phyloP scores from a whole-genome alignment of 495 filamentous ascomycete genomes.

The Rostrohypoxylon terebratum region DNA sequence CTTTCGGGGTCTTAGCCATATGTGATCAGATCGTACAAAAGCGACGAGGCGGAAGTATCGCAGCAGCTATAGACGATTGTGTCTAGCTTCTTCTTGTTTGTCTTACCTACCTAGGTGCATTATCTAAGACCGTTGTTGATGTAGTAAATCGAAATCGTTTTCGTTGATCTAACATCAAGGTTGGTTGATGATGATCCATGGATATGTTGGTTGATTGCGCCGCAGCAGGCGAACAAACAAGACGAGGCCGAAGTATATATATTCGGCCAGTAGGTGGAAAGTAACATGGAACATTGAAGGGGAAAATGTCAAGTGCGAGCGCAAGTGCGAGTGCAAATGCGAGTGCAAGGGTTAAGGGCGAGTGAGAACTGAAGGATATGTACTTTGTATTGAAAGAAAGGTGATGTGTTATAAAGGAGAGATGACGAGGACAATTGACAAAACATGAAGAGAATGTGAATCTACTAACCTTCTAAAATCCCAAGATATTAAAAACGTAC shows the following conservation, averaged over 20 bases:
- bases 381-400: too few species aligned
- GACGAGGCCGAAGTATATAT: background rate
- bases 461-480: constrained; percentile 27
- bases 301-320: too few species aligned
- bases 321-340: background rate
- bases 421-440: background rate
- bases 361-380: background rate
- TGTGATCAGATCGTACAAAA: background rate
- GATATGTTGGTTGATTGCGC: background rate
- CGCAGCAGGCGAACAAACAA: constrained; percentile 1
- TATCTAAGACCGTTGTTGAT: background rate
- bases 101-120: background rate
- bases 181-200: background rate
- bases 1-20: constrained; percentile 12
- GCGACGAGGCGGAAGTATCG: constrained; percentile 5
- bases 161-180: background rate
- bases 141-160: background rate
- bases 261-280: background rate
- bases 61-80: background rate
- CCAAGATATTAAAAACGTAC: constrained; percentile 19
- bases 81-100: background rate
- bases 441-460: constrained; percentile 5
- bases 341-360: background rate
- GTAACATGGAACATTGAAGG: background rate
- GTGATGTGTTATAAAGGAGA: too few species aligned